Evolutionary conservation across 192 early-diverging fungal species (phyloP), one percentile per base, ranked within the genome.

Genomic region (Coemansia sp.): DNA sequence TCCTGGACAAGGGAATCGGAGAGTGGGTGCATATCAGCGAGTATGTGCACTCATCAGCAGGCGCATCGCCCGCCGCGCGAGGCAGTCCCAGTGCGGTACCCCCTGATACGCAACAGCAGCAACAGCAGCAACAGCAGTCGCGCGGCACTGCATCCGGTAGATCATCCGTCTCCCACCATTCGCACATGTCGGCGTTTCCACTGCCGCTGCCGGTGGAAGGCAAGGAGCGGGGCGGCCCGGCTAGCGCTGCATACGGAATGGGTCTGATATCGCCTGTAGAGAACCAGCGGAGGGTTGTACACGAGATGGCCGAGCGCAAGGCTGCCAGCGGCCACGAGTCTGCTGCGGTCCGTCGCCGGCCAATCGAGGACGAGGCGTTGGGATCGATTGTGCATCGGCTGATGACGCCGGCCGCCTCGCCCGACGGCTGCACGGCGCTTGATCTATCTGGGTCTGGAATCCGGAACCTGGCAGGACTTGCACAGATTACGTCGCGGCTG

Each of bases 11-110:
- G 63, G 66, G 58, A 22, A 48, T 74, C 13, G 78, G 73, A 42
- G 78, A 75, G 41, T 80, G 78, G 78, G 73, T 80, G n/a, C 46
- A 80, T 26, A 75, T 80, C 10, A 66, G 59, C 65, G 78, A 80
- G 36, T 69, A 65, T 21, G n/a, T 11, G 62, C 68, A 59, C 18
- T 40, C 66, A 1, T 63, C 52, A 61, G 57, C 43, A 16, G 42
- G 39, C 21, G 64, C 49, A 19, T 54, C 68, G 41, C 61, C 72
- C 6, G 64, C 64, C 13, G 16, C 47, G 42, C 65, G 42, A 3
- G 36, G 65, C 54, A 61, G 43, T 1, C 64, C 54, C 32, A 41
- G 52, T 6, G 40, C 43, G 5, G 32, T 32, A 32, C 32, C 39
- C 5, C 41, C 26, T 18, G 51, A 71, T 0, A 12, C 47, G 36